Percentiles rank a stretch among this genome's conserved stretches.
phyloP scores from a whole-genome alignment of 306 rosid genomes.

The Gynostemma pentaphyllum region DNA sequence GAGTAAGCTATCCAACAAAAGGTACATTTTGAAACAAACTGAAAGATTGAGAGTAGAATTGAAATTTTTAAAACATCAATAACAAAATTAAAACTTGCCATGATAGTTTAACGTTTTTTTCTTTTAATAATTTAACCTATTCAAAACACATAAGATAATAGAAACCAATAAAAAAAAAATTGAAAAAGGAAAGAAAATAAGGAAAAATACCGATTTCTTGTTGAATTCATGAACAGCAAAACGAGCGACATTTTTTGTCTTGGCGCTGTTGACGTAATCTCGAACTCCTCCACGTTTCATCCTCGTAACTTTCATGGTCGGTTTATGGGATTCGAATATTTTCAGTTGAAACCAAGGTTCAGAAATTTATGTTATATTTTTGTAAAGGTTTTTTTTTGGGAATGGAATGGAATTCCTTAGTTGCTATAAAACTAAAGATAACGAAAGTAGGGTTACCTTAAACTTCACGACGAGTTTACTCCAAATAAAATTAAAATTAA shows the following conservation, averaged over 20 bases:
- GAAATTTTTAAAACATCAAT: too few relatives aligned
- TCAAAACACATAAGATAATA: background rate
- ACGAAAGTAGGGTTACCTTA: too few relatives aligned
- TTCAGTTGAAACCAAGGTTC: background rate
- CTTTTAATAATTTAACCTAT: too few relatives aligned
- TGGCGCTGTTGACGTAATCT: slow-evolving; percentile 9
- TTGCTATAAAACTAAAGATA: too few relatives aligned
- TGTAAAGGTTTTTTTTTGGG: background rate
- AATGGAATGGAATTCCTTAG: background rate
- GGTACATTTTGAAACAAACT: too few relatives aligned
- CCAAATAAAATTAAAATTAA: too few relatives aligned
- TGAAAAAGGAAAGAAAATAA: background rate
- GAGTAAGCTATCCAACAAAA: too few relatives aligned
- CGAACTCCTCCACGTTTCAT: slow-evolving; percentile 10
- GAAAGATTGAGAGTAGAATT: too few relatives aligned
- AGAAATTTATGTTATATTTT: background rate
- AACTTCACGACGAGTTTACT: too few relatives aligned
- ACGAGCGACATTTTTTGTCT: slow-evolving; percentile 28
- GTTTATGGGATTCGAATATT: background rate
- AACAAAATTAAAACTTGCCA: too few relatives aligned
- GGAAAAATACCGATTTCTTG: slow-evolving; percentile 18
- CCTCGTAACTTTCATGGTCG: slow-evolving; percentile 3
- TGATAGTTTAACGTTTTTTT: too few relatives aligned
- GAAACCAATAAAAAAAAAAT: background rate
- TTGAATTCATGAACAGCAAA: slow-evolving; percentile 37